These are phyloP conservation scores for Ogataea minuta DNA, from an alignment of 805 yeast genomes.

Conservation along the genomic window DNA sequence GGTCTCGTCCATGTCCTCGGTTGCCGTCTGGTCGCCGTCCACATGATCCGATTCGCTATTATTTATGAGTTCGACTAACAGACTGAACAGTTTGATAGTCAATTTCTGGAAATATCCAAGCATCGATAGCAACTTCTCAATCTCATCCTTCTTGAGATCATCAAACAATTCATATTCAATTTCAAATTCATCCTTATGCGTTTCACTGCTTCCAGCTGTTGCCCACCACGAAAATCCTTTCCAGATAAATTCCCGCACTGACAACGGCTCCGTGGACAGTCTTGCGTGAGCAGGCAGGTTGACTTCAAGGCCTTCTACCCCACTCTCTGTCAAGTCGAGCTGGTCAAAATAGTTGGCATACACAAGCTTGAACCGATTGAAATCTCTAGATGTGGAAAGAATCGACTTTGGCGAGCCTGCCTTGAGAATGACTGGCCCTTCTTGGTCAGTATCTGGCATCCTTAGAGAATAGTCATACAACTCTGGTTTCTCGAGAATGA, in stretches of 20 bases:
- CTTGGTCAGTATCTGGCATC: constrained; percentile 17
- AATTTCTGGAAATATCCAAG: constrained; percentile 53
- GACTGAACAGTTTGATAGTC: constrained; percentile 42
- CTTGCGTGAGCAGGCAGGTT: constrained; percentile 17
- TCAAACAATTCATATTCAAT: constrained; percentile 34
- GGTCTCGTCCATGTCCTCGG: constrained; percentile 12
- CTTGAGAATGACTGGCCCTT: constrained; percentile 23
- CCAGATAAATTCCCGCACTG: constrained; percentile 62
- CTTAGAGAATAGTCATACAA: constrained; percentile 48
- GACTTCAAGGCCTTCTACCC: constrained; percentile 14
- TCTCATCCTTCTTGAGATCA: constrained; percentile 21
- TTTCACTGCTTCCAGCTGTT: constrained; percentile 65
- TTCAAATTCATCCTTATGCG: constrained; percentile 38
- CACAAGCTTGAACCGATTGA: constrained; percentile 34
- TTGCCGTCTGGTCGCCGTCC: constrained; percentile 11
- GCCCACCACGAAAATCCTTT: constrained; percentile 86
- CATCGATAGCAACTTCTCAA: constrained; percentile 30
- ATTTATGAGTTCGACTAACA: constrained; percentile 37
- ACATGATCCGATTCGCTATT: constrained; percentile 28
- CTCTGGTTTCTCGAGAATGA: constrained; percentile 51
- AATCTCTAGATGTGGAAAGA: constrained; percentile 39
- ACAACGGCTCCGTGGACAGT: constrained; percentile 42
- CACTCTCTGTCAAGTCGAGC: constrained; percentile 6
- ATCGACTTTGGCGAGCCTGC: constrained; percentile 10
- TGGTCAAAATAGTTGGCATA: constrained; percentile 18